Evolutionary conservation across 305 asterid species (phyloP).

Genomic region (Stenogyne calaminthoides): DNA sequence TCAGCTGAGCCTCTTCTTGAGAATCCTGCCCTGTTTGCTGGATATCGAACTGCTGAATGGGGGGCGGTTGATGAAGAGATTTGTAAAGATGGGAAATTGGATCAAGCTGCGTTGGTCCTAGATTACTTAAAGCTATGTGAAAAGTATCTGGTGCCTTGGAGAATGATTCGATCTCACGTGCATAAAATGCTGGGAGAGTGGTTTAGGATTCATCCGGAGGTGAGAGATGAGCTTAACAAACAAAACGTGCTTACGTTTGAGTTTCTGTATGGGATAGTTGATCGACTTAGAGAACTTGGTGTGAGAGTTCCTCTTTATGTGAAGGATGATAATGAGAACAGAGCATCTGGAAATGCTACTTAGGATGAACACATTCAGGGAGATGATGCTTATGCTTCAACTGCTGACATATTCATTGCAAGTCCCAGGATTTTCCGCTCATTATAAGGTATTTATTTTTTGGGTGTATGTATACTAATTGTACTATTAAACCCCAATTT

Average conservation of each 20-base stretch:
- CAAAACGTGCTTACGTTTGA: conserved; percentile 74
- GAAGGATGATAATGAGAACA: conserved; percentile 34
- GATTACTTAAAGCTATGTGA: conserved; percentile 82
- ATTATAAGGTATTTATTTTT: neutral
- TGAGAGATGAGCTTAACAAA: conserved; percentile 70
- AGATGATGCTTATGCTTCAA: neutral
- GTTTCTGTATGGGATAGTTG: conserved; percentile 65
- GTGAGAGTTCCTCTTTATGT: conserved; percentile 62
- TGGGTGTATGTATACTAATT: neutral
- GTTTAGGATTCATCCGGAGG: conserved; percentile 74
- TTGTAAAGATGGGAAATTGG: conserved; percentile 52
- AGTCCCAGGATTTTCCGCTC: neutral
- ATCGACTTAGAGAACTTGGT: conserved; percentile 66
- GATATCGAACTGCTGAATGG: conserved; percentile 79
- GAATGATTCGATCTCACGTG: conserved; percentile 87
- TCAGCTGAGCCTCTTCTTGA: conserved; percentile 95
- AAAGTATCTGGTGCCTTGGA: conserved; percentile 89
- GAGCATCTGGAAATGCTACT: conserved; percentile 31
- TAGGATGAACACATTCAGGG: neutral
- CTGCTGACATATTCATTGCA: neutral
- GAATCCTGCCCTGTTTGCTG: conserved; percentile 93
- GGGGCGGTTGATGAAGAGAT: conserved; percentile 42
- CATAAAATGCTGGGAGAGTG: conserved; percentile 90
- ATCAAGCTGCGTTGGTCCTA: conserved; percentile 69
- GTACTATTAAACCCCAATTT: neutral